Conservation (phyloP, 2,329 filamentous ascomycete species). For the Rhexocercosporidium sp. region DNA sequence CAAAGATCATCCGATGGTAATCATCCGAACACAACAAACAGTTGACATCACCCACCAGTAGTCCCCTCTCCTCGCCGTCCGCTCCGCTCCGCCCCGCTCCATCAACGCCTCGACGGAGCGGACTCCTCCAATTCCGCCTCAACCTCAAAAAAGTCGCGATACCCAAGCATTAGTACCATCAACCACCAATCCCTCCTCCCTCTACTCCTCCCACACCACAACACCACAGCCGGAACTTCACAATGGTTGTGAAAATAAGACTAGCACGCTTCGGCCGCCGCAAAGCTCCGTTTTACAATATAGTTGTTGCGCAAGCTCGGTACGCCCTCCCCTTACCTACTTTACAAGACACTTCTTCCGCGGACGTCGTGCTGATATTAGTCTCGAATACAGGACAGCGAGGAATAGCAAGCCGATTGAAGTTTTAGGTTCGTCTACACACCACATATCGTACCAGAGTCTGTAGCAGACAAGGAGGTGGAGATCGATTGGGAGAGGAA, state of each 20-base stretch:
- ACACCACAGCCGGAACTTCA: constrained; percentile 10
- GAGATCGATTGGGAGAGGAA: neutral
- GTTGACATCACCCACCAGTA: constrained; percentile 31
- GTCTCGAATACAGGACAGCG: constrained; percentile 67
- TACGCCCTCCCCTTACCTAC: constrained; percentile 49
- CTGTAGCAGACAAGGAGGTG: neutral
- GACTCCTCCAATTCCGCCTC: constrained; percentile 10
- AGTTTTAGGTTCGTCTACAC: constrained; percentile 67
- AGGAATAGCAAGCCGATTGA: constrained; percentile 89
- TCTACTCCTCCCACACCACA: neutral
- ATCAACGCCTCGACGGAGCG: constrained; percentile 3
- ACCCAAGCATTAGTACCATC: constrained; percentile 3
- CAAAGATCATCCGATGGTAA: neutral
- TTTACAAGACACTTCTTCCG: neutral
- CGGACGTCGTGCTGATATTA: constrained; percentile 9
- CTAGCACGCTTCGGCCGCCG: constrained; percentile 91
- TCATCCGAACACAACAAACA: neutral
- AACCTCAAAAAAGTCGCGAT: constrained; percentile 22
- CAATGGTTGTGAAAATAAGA: constrained; percentile 92
- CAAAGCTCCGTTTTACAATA: constrained; percentile 95
- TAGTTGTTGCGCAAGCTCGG: constrained; percentile 92
- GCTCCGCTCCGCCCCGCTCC: no score
- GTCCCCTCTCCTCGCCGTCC: constrained; percentile 7
- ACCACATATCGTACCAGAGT: neutral
- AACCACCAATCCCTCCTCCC: neutral